Percentiles rank a stretch among this genome's conserved stretches.
Conservation (phyloP, 495 filamentous ascomycete species). For the Penicillium odoratum region DNA sequence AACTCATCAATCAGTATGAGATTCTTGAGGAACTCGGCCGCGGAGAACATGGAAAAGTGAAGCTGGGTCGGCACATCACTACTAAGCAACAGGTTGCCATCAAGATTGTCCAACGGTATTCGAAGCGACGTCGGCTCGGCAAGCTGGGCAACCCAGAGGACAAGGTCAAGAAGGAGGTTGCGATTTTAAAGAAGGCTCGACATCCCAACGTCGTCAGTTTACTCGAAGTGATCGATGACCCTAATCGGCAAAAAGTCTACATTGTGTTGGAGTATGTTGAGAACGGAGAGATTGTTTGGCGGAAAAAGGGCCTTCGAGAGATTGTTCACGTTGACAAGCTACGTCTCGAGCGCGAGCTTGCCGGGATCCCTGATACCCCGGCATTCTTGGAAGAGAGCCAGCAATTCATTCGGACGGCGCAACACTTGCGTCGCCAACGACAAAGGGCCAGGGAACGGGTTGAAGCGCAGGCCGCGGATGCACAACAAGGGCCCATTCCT, state of each 20-base stretch:
- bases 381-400: conserved; percentile 60
- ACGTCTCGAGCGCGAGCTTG: conserved; percentile 69
- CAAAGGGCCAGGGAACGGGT: conserved; percentile 56
- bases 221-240: conserved; percentile 96
- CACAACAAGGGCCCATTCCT: conserved; percentile 44
- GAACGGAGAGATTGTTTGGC: conserved; percentile 90
- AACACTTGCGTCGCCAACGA: conserved; percentile 56
- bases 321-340: conserved; percentile 80
- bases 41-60: conserved; percentile 96
- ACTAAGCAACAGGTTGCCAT: conserved; percentile 87
- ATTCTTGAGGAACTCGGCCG: conserved; percentile 94
- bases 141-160: conserved; percentile 73
- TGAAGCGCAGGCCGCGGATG: conserved; percentile 49
- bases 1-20: conserved; percentile 95
- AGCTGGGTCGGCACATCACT: conserved; percentile 77
- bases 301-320: conserved; percentile 75
- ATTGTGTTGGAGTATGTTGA: conserved; percentile 95
- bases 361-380: conserved; percentile 55
- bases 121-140: conserved; percentile 88
- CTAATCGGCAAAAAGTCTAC: conserved; percentile 94
- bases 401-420: conserved; percentile 56
- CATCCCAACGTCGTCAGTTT: conserved; percentile 94
- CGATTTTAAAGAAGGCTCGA: conserved; percentile 95
- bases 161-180: conserved; percentile 95
- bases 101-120: conserved; percentile 96